Evolutionary conservation across 768 basidiomycete species (phyloP), one percentile per base, ranked within the genome.

Genomic region (Porpolomopsis calyptriformis): DNA sequence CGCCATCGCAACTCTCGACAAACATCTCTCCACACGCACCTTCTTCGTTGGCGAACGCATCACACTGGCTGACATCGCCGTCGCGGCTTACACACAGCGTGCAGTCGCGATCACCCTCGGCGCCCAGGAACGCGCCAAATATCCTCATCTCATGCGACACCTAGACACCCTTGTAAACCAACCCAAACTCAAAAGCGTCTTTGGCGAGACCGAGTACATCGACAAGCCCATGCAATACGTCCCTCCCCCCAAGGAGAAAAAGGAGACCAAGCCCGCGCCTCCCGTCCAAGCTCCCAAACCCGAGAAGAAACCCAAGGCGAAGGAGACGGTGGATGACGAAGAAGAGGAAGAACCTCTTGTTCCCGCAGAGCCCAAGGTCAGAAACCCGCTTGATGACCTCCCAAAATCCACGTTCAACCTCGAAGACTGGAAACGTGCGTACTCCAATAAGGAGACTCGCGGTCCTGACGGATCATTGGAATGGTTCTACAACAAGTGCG

Each of bases 391-490:
- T 43, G 94, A 96, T 53, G 74, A 77, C 51, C 78, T 97, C 33
- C 90, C 91, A 55, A 93, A 88, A 66, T 85, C 86, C 9, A 68
- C 76, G 4, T 80, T 88, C 66, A 90, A 90, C 71, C 78, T 91
- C 47, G 86, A 94, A 64, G 91, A 97, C 67, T 96, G 90, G 91
- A 97, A 97, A 65, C 82, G 89, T 37, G 84, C 86, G 36, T 99
- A 98, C 74, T 96, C 92, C 57, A 98, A 97, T 83, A 82, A 84
- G 64, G 92, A 97, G n/a, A 97, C 93, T 31, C 81, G 86, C 45
- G 89, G 86, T 29, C 54, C 84, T 14, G 79, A 65, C 36, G 92
- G 87, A 52, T 64, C 90, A 42, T 57, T 99, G 31, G 90, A 96
- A 64, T 98, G 94, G 96, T 84, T 99, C 78, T 93, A 96, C 72